Conservation (phyloP, 2,329 filamentous ascomycete genomes). For the Pseudocercospora fuligena region DNA sequence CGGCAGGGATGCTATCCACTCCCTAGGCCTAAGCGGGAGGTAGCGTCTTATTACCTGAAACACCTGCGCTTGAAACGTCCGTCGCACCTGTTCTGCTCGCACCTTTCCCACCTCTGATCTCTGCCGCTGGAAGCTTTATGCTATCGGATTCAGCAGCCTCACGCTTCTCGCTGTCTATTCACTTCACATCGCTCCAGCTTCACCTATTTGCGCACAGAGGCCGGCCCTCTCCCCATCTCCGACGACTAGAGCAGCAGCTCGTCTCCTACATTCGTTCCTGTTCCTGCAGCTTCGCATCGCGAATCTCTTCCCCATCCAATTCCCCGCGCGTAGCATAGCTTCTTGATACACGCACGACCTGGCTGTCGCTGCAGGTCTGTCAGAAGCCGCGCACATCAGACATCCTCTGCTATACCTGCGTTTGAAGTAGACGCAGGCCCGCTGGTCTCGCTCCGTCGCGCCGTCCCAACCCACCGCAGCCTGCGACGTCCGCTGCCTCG, state of each 20-base stretch:
- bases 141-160: background rate
- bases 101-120: background rate
- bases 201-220: constrained; percentile 26
- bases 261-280: constrained; percentile 24
- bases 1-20: background rate
- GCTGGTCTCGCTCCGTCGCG: constrained; percentile 8
- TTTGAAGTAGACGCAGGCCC: constrained; percentile 19
- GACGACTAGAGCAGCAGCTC: constrained; percentile 20
- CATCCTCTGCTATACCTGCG: constrained; percentile 10
- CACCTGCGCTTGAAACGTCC: constrained; percentile 2
- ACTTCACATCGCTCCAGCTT: constrained; percentile 11
- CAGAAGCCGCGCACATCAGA: constrained; percentile 13
- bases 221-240: constrained; percentile 27
- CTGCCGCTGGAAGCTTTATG: constrained; percentile 5
- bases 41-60: constrained; percentile 16
- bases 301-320: background rate
- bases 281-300: background rate
- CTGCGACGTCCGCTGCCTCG: constrained; percentile 2
- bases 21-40: background rate
- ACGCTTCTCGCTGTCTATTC: background rate
- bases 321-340: background rate
- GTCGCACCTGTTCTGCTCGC: constrained; percentile 5
- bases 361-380: constrained; percentile 28
- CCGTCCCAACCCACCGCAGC: constrained; percentile 7
- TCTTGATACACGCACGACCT: constrained; percentile 25